These are phyloP conservation scores for Cenchrus purpureus DNA, from an alignment of 176 grass and related monocot genomes.

Conservation along the genomic window DNA sequence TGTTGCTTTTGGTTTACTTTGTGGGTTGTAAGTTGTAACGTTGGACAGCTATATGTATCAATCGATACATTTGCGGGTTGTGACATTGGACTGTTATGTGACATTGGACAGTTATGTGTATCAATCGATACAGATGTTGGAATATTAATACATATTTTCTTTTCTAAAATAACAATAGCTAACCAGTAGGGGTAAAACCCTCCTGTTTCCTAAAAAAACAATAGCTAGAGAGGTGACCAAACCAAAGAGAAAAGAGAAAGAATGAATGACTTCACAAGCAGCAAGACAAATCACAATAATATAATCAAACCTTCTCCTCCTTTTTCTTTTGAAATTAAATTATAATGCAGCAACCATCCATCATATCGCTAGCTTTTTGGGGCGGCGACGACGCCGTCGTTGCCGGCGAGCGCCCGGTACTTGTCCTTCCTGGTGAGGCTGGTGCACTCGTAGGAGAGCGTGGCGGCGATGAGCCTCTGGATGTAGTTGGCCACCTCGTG, in stretches of 20 bases:
- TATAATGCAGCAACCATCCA: no score
- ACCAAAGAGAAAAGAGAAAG: background rate
- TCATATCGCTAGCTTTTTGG: background rate
- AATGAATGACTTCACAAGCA: background rate
- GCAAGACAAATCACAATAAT: background rate
- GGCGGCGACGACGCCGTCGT: slow-evolving; percentile 55
- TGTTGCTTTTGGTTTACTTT: no score
- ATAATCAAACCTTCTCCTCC: background rate
- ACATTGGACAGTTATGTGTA: no score
- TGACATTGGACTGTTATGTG: no score
- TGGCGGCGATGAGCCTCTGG: slow-evolving; percentile 76
- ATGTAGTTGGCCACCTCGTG: slow-evolving; percentile 85
- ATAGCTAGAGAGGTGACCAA: background rate
- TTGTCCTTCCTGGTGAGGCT: slow-evolving; percentile 93
- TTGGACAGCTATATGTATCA: no score
- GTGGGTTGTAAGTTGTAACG: no score
- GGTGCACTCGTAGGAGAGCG: slow-evolving; percentile 88
- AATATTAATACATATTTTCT: no score
- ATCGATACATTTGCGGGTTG: no score
- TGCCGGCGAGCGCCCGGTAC: slow-evolving; percentile 74
- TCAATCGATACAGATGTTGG: no score
- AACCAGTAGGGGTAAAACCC: no score
- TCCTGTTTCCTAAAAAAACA: no score
- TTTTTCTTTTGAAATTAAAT: background rate
- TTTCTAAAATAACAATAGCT: no score